Evolutionary conservation across 2,329 filamentous ascomycete species (phyloP).

Genomic region (Pseudogymnoascus sp.): DNA sequence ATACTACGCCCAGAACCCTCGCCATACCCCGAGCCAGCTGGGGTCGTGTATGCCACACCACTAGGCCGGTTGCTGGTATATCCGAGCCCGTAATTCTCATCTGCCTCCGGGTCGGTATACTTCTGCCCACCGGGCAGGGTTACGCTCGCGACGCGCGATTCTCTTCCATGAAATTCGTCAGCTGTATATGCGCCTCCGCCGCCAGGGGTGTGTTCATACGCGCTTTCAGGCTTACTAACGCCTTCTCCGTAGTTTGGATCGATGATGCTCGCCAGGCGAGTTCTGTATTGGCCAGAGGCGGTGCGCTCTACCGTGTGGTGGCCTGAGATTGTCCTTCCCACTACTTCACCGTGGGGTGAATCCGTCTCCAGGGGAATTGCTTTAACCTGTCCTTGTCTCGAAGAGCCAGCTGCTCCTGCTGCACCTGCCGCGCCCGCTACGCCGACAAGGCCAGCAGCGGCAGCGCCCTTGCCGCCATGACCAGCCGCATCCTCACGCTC

Average conservation of each 20-base stretch:
- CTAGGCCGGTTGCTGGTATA: background rate
- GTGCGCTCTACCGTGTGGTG: background rate
- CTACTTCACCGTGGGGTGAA: background rate
- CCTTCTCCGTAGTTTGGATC: background rate
- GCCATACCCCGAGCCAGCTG: background rate
- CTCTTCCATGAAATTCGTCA: background rate
- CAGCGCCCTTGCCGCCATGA: background rate
- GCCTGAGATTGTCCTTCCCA: background rate
- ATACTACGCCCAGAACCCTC: background rate
- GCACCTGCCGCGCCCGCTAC: background rate
- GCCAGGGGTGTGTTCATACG: constrained; percentile 3
- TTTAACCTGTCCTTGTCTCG: background rate
- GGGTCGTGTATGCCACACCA: background rate
- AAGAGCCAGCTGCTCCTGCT: background rate
- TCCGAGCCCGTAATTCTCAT: background rate
- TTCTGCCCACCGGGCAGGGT: background rate
- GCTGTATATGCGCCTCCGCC: background rate
- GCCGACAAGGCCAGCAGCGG: background rate
- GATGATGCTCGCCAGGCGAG: constrained; percentile 2
- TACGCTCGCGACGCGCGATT: background rate
- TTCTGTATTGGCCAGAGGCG: background rate
- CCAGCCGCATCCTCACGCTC: background rate
- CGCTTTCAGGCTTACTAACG: background rate
- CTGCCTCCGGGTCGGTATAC: background rate
- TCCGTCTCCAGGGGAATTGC: background rate